Evolutionary conservation across 1,284 basidiomycete genomes (phyloP).

Genomic region (Caloboletus firmus): DNA sequence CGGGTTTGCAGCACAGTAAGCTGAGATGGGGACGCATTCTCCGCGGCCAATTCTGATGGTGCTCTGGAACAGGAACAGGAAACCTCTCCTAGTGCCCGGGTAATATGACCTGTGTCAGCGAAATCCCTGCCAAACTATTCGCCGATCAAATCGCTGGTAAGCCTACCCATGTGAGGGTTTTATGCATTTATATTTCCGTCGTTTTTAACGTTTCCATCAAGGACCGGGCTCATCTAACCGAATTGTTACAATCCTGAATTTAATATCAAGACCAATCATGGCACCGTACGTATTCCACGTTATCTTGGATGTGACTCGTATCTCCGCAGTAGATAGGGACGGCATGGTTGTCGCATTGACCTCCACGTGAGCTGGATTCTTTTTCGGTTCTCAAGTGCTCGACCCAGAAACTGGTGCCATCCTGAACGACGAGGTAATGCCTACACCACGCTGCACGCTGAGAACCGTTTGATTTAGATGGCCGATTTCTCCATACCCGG

Average conservation of each 20-base stretch:
- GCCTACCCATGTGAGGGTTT: not conserved
- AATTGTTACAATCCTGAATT: too few relatives aligned
- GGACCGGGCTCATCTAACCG: too few relatives aligned
- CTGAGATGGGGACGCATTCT: not conserved
- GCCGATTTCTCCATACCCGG: not conserved
- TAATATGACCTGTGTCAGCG: not conserved
- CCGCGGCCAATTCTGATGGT: not conserved
- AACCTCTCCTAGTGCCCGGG: not conserved
- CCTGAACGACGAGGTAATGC: not conserved
- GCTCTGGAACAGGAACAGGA: not conserved
- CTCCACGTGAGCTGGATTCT: not conserved
- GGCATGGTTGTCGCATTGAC: not conserved
- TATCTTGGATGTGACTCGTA: not conserved
- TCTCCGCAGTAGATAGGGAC: not conserved
- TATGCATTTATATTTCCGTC: not conserved
- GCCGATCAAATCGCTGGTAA: too few relatives aligned
- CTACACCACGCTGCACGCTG: not conserved
- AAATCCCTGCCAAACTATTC: not conserved
- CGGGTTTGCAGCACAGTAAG: too few relatives aligned
- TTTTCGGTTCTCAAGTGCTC: not conserved
- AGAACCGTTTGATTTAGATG: not conserved
- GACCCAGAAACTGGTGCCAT: not conserved
- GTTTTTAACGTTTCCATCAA: too few relatives aligned
- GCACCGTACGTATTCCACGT: not conserved
- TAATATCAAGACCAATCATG: too few relatives aligned